phyloP scores from a whole-genome alignment of 2,329 filamentous ascomycete species.

The Raffaelea deltoideospora region DNA sequence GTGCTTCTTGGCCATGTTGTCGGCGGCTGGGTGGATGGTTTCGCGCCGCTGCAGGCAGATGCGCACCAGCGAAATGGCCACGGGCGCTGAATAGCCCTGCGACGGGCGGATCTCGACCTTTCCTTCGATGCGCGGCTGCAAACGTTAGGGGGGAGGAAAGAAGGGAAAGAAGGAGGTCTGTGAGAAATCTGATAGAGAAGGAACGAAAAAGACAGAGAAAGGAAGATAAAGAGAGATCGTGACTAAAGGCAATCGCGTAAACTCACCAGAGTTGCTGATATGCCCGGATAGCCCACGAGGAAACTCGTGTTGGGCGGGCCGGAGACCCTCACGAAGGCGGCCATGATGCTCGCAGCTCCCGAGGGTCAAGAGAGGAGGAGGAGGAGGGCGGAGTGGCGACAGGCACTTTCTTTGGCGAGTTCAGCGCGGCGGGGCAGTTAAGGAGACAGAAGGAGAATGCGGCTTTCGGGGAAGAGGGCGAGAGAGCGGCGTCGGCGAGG shows the following conservation, averaged over 20 bases:
- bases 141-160: background rate
- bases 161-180: background rate
- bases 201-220: background rate
- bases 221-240: slow-evolving; percentile 9
- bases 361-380: slow-evolving; percentile 2
- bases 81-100: slow-evolving; percentile 72
- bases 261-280: slow-evolving; percentile 87
- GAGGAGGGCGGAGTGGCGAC: background rate
- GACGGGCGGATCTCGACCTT: slow-evolving; percentile 91
- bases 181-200: background rate
- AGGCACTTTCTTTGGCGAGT: too few species aligned
- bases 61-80: slow-evolving; percentile 81
- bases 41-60: slow-evolving; percentile 89
- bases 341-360: slow-evolving; percentile 14
- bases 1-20: slow-evolving; percentile 85
- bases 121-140: slow-evolving; percentile 85
- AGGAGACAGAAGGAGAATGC: too few species aligned
- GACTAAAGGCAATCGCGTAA: too few species aligned
- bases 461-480: too few species aligned
- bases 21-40: slow-evolving; percentile 90
- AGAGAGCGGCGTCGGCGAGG: too few species aligned
- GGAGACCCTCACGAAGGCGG: slow-evolving; percentile 70
- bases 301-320: slow-evolving; percentile 96
- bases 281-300: slow-evolving; percentile 91
- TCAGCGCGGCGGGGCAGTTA: too few species aligned